Evolutionary conservation across 164 flowering plant species (phyloP).

Genomic region (Warburgia ugandensis): DNA sequence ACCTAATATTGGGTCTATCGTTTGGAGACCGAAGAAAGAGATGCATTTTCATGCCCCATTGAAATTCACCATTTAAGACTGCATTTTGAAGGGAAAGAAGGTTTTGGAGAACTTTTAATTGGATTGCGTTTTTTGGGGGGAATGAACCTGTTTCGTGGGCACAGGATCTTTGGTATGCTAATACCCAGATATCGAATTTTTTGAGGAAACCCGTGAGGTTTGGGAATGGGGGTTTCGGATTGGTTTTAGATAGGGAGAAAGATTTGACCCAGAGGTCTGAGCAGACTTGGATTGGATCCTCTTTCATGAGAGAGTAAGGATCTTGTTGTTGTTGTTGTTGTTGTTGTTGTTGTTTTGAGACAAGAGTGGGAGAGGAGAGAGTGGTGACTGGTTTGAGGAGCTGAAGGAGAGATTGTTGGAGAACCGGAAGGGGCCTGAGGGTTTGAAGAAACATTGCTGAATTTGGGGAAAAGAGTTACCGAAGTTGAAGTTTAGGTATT

Average conservation of each 20-base stretch:
- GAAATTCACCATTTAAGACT: constrained; percentile 43
- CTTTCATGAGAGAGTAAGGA: constrained; percentile 62
- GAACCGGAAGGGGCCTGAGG: no score
- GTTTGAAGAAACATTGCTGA: no score
- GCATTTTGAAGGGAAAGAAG: constrained; percentile 64
- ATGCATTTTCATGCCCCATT: constrained; percentile 47
- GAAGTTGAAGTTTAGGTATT: no score
- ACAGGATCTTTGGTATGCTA: constrained; percentile 83
- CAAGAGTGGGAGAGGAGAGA: constrained; percentile 13
- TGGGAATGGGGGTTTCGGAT: constrained; percentile 30
- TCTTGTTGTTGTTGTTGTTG: constrained; percentile 23
- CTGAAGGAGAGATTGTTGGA: no score
- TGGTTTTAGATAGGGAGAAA: constrained; percentile 13
- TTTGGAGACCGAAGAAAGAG: constrained; percentile 53
- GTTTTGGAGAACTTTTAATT: constrained; percentile 36
- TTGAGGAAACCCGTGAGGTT: constrained; percentile 81
- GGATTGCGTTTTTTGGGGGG: constrained; percentile 73
- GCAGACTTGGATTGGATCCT: constrained; percentile 75
- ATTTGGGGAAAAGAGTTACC: no score
- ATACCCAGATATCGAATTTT: constrained; percentile 85
- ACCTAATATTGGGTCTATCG: constrained; percentile 29
- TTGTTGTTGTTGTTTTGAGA: constrained; percentile 8
- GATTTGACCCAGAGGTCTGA: constrained; percentile 21
- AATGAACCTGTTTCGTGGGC: constrained; percentile 76
- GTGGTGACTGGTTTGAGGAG: constrained; percentile 9